These are phyloP conservation scores for Pythium inflatum DNA, from an alignment of 352 stramenopile species.

Conservation along the genomic window DNA sequence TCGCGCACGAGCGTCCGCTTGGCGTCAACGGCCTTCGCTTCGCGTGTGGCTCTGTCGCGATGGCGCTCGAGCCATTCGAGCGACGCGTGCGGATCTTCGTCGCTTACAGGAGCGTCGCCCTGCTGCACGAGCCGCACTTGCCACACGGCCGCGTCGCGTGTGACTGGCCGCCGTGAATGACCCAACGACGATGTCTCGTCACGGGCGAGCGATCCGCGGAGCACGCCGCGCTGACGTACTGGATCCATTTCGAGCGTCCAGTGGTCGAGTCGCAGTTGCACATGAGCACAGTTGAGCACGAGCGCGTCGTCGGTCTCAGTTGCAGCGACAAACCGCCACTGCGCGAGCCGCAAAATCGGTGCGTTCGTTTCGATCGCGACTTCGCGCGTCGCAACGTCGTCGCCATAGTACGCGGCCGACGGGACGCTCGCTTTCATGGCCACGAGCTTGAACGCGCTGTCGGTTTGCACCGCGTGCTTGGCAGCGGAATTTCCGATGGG, in stretches of 20 bases:
- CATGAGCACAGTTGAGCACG: slow-evolving; percentile 29
- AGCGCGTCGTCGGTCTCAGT: not conserved
- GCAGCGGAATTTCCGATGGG: no score
- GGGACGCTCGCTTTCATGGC: slow-evolving; percentile 62
- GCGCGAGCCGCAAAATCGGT: slow-evolving; percentile 50
- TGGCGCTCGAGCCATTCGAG: slow-evolving; percentile 48
- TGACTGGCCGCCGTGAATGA: no score
- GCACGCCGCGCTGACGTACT: slow-evolving; percentile 10
- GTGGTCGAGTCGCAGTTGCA: slow-evolving; percentile 9
- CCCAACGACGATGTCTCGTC: not conserved
- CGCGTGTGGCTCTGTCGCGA: slow-evolving; percentile 27
- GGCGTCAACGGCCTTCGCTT: slow-evolving; percentile 4
- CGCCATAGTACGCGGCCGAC: slow-evolving; percentile 54
- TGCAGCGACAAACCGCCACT: slow-evolving; percentile 45
- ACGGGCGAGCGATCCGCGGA: slow-evolving; percentile 17
- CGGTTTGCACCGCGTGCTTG: not conserved
- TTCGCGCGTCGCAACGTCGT: slow-evolving; percentile 64
- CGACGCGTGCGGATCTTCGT: no score
- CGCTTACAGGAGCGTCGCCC: not conserved
- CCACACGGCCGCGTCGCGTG: slow-evolving; percentile 34
- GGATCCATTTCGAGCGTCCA: slow-evolving; percentile 29
- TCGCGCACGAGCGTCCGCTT: slow-evolving; percentile 41
- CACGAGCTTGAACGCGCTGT: slow-evolving; percentile 45
- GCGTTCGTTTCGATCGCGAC: slow-evolving; percentile 68
- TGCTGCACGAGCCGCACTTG: slow-evolving; percentile 61